phyloP scores from a whole-genome alignment of 257 asterid genomes.

The Gentiana dahurica region DNA sequence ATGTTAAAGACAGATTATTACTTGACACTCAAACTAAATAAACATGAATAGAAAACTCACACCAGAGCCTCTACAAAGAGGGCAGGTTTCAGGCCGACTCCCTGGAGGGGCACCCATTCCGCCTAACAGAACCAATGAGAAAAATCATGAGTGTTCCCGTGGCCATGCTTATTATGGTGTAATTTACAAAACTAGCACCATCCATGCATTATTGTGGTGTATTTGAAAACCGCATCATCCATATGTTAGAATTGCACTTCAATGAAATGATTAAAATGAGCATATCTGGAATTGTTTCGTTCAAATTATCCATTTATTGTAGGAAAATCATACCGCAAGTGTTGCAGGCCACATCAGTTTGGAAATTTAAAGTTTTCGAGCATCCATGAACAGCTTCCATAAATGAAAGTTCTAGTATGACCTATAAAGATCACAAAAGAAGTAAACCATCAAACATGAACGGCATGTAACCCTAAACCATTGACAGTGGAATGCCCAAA shows the following conservation, averaged over 20 bases:
- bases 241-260: too few species aligned
- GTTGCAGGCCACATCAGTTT: constrained; percentile 59
- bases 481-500: constrained; percentile 9
- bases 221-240: too few species aligned
- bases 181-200: too few species aligned
- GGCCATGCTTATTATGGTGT: not conserved
- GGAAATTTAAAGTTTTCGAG: constrained; percentile 58
- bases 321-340: constrained; percentile 55
- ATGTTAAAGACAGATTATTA: not conserved
- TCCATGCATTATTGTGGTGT: too few species aligned
- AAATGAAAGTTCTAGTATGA: constrained; percentile 62
- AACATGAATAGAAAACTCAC: constrained; percentile 32
- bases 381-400: constrained; percentile 99
- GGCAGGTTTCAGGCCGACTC: constrained; percentile 88
- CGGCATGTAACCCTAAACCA: not conserved
- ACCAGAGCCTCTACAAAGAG: constrained; percentile 86
- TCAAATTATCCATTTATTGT: too few species aligned
- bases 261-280: too few species aligned
- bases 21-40: not conserved
- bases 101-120: constrained; percentile 99
- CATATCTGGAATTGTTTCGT: too few species aligned
- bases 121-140: constrained; percentile 37
- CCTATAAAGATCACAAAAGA: constrained; percentile 23
- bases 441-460: constrained; percentile 7
- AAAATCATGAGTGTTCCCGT: not conserved